Base-by-base conservation (phyloP, 108 stramenopile genomes). In the Phaeodactylum tricornutum region DNA sequence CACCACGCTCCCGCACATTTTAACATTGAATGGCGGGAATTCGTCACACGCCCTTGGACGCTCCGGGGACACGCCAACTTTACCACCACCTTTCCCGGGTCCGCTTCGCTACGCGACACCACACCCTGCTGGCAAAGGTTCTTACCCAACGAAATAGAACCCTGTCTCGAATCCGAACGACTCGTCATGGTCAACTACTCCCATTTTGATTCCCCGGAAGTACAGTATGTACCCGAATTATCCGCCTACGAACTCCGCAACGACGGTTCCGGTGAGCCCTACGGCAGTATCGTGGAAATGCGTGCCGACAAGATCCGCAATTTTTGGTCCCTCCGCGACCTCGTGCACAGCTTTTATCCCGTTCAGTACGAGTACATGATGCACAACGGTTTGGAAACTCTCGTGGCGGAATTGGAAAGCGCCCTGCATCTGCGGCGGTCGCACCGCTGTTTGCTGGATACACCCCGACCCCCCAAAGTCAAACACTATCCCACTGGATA, bases 221-320 rank as follows among this genome's bases (percentile, higher is more conserved):
- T 11, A 34, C 12, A 11, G 33, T 12, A 11, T 34, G 12, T 12
- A 12, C 12, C 12, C 12, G 33, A 12, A 11, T 12, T 34, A 34
- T 34, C 12, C 33, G 33, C 12, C 12, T 34, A 11, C 33, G 12
- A 8, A 8, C 33, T 34, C 11, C 12, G 69, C 46, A 71, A 84
- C 32, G 90, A 92, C 74, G 85, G 78, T 23, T 50, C 65, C 49
- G 90, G 85, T 7, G 41, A 44, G 29, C 81, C 90, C 0, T 92
- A 79, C 50, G 42, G 59, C 15, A 92, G 81, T 59, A 79, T 92
- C 58, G 57, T 92, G 60, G 69, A 84, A 44, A 61, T 92, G 56
- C 68, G 90, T 29, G 56, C 78, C 5, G 84, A 65, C 47, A 92
- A 92, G 65, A 92, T 84, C 56, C 71, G 76, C 22, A 91, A 91